Conservation (phyloP, 305 asterid genomes). For the Rubia tinctorum region DNA sequence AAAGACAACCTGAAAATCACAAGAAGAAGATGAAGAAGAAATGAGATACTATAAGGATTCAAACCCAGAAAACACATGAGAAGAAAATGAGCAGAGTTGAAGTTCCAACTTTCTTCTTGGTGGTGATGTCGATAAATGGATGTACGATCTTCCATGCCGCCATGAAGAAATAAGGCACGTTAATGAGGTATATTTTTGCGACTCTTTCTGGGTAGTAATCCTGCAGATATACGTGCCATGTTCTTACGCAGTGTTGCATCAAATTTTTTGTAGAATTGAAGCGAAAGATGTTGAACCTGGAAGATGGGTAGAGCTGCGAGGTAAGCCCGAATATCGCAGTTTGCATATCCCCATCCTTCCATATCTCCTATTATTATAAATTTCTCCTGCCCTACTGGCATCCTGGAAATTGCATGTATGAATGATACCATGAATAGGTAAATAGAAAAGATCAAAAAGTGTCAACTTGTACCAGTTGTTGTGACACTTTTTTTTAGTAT, state of each 20-base stretch:
- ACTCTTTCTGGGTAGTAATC: conserved; percentile 90
- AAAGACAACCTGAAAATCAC: conserved; percentile 43
- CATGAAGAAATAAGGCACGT: conserved; percentile 67
- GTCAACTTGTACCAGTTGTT: neutral
- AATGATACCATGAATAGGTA: neutral
- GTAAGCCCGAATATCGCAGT: conserved; percentile 32
- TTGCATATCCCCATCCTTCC: conserved; percentile 36
- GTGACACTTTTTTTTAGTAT: neutral
- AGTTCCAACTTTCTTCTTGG: conserved; percentile 59
- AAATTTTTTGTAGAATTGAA: neutral
- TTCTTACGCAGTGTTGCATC: neutral
- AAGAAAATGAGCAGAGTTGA: neutral
- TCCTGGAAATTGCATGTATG: conserved; percentile 6
- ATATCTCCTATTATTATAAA: conserved; percentile 73
- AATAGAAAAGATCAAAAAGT: neutral
- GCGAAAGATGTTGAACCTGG: conserved; percentile 39
- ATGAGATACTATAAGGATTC: conserved; percentile 2
- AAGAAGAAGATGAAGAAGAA: neutral
- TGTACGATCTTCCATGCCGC: conserved; percentile 58
- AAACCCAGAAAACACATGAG: neutral
- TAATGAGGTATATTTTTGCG: conserved; percentile 50
- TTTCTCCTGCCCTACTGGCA: conserved; percentile 51
- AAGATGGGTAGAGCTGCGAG: conserved; percentile 35
- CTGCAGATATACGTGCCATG: conserved; percentile 25
- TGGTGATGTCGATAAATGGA: conserved; percentile 74